phyloP scores from a whole-genome alignment of 108 stramenopile species.

The Skeletonema marinoi region DNA sequence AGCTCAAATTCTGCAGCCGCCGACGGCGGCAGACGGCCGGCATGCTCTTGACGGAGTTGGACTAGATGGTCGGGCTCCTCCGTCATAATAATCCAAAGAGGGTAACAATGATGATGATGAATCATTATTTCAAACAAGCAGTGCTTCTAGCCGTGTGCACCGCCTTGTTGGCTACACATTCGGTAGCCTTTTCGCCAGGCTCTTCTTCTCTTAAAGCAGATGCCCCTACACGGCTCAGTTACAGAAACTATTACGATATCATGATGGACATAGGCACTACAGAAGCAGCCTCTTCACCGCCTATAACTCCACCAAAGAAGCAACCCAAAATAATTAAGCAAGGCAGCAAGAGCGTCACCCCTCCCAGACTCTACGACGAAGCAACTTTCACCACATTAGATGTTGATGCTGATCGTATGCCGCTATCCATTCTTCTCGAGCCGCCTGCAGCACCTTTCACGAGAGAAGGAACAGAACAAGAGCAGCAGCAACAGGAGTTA shows the following conservation, averaged over 20 bases:
- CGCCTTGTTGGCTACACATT: background rate
- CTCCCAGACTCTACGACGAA: background rate
- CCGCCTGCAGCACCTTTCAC: constrained; percentile 15
- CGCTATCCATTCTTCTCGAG: constrained; percentile 15
- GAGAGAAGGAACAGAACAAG: no score
- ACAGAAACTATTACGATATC: background rate
- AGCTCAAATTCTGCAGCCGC: no score
- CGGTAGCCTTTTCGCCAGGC: background rate
- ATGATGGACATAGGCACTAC: background rate
- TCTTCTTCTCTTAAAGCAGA: background rate
- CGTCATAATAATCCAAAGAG: no score
- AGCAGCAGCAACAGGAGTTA: background rate
- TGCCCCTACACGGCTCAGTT: background rate
- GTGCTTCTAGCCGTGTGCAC: background rate
- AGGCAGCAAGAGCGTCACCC: background rate
- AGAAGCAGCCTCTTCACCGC: background rate
- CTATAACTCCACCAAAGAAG: background rate
- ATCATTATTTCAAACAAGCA: no score
- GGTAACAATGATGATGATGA: no score
- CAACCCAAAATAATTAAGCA: background rate
- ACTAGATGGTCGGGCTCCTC: no score
- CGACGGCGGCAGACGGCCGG: no score
- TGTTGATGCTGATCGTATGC: constrained; percentile 19
- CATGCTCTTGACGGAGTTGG: no score
- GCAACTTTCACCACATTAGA: background rate